Conservation (phyloP, 768 basidiomycete genomes). For the Austroboletus festivus region DNA sequence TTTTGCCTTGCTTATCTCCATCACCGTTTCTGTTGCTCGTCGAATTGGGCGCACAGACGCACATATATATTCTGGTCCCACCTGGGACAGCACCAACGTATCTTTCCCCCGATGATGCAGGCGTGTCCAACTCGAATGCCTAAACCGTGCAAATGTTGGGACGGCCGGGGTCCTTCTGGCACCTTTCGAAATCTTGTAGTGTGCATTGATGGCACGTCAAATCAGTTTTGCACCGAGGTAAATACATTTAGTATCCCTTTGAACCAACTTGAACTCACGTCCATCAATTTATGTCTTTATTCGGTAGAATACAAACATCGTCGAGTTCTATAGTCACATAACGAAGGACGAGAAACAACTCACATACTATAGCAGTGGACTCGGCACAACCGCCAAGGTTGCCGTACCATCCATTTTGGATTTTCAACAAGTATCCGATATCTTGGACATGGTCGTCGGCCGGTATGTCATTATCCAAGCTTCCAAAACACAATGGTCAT, state of each 20-base stretch:
- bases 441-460: conserved; percentile 37
- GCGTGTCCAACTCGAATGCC: not conserved
- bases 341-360: conserved; percentile 33
- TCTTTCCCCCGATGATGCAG: conserved; percentile 11
- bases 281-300: not conserved
- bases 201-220: conserved; percentile 42
- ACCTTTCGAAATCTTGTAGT: conserved; percentile 25
- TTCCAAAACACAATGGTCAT: not conserved
- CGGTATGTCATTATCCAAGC: conserved; percentile 22
- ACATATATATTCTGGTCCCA: no score
- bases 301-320: conserved; percentile 40
- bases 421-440: conserved; percentile 21
- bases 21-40: no score
- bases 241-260: no score
- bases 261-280: not conserved
- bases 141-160: conserved; percentile 4
- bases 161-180: not conserved
- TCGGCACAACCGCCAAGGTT: conserved; percentile 34
- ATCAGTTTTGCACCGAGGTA: conserved; percentile 37
- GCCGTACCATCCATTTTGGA: conserved; percentile 13
- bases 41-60: no score
- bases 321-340: conserved; percentile 38
- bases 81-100: no score
- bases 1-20: no score
- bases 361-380: conserved; percentile 42